These are phyloP conservation scores for Medicago arabica DNA, from an alignment of 306 rosid species.

Conservation along the genomic window DNA sequence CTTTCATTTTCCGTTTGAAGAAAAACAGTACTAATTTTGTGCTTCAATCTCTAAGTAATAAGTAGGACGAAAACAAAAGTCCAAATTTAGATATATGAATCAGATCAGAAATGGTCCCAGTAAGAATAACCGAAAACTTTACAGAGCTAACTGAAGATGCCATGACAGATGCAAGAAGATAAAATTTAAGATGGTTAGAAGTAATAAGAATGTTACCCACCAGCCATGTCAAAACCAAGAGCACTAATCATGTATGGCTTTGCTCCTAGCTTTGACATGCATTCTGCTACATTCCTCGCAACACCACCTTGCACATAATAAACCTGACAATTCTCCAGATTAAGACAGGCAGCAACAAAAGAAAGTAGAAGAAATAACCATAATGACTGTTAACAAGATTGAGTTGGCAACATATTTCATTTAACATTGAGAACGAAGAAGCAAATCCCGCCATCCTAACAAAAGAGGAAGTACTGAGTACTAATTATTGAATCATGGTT, in stretches of 20 bases:
- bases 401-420: slow-evolving; percentile 6
- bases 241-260: slow-evolving; percentile 88
- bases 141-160: slow-evolving; percentile 11
- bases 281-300: slow-evolving; percentile 92
- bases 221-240: slow-evolving; percentile 83
- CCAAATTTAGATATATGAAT: slow-evolving; percentile 34
- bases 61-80: not conserved
- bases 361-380: not conserved
- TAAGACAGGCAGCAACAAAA: slow-evolving; percentile 11
- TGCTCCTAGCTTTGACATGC: slow-evolving; percentile 86
- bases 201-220: slow-evolving; percentile 46
- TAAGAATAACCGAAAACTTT: slow-evolving; percentile 21
- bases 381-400: not conserved
- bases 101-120: slow-evolving; percentile 2
- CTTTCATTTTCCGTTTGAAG: slow-evolving; percentile 8
- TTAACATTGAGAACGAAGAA: slow-evolving; percentile 15
- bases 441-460: not conserved
- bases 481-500: slow-evolving; percentile 10
- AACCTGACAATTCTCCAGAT: slow-evolving; percentile 56
- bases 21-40: slow-evolving; percentile 13
- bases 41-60: not conserved
- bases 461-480: not conserved
- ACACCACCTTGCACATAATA: slow-evolving; percentile 83
- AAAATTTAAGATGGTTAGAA: slow-evolving; percentile 1
- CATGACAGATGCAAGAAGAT: slow-evolving; percentile 11